These are phyloP conservation scores for Kwoniella heveanensis DNA, from an alignment of 768 basidiomycete genomes.

Conservation along the genomic window DNA sequence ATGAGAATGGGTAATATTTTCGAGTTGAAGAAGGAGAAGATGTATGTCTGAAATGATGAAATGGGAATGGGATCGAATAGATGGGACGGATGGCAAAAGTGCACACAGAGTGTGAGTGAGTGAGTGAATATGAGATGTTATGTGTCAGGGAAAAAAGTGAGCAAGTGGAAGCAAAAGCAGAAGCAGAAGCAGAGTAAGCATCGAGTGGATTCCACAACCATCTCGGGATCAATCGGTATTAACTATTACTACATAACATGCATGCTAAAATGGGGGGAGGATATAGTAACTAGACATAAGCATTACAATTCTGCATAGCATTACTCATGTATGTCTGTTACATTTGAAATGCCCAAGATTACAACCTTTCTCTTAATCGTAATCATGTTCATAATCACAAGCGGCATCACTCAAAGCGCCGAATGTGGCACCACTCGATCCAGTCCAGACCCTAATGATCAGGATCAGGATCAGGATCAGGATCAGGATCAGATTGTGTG, in stretches of 20 bases:
- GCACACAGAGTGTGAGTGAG: too few species aligned
- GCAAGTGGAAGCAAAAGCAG: too few species aligned
- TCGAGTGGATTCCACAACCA: neutral
- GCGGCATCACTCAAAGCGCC: neutral
- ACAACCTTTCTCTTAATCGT: too few species aligned
- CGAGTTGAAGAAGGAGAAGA: neutral
- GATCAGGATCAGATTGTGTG: slow-evolving; percentile 45
- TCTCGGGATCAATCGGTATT: slow-evolving; percentile 15
- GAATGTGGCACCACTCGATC: neutral
- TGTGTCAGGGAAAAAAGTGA: slow-evolving; percentile 6
- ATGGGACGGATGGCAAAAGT: neutral
- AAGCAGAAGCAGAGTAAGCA: neutral
- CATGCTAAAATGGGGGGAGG: neutral
- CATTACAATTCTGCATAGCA: too few species aligned
- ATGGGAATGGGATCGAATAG: neutral
- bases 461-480: too few species aligned
- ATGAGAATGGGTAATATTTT: neutral
- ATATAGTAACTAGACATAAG: too few species aligned
- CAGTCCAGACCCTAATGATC: too few species aligned
- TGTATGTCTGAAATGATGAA: too few species aligned
- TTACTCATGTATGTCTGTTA: too few species aligned
- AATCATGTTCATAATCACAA: too few species aligned
- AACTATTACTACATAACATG: neutral
- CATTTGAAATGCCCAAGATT: too few species aligned
- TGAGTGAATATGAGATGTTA: neutral